phyloP scores from a whole-genome alignment of 768 basidiomycete species.

The Sistotremastrum niveocremeum region DNA sequence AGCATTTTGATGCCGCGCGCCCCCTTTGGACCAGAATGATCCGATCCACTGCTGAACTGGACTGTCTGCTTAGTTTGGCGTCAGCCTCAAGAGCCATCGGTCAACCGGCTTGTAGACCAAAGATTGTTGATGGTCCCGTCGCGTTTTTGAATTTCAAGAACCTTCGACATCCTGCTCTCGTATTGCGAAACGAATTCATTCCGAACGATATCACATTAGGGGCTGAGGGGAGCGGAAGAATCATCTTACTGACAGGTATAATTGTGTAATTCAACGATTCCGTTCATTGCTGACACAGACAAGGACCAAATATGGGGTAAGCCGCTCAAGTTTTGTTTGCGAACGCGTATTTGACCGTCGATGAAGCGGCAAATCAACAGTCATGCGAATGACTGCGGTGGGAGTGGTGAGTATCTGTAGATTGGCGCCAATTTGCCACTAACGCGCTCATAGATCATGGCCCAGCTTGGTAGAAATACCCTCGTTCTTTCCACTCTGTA shows the following conservation, averaged over 20 bases:
- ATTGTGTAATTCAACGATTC: neutral
- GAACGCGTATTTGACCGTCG: neutral
- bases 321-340: slow-evolving; percentile 12
- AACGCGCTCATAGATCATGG: slow-evolving; percentile 53
- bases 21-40: slow-evolving; percentile 72
- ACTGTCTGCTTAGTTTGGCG: slow-evolving; percentile 86
- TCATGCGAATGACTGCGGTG: slow-evolving; percentile 92
- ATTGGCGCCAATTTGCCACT: neutral
- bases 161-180: slow-evolving; percentile 79
- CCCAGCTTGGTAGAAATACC: slow-evolving; percentile 52
- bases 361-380: slow-evolving; percentile 63
- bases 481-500: too few relatives aligned
- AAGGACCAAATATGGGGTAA: slow-evolving; percentile 83
- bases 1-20: slow-evolving; percentile 73
- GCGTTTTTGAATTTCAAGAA: slow-evolving; percentile 83
- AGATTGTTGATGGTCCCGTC: slow-evolving; percentile 65
- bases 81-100: slow-evolving; percentile 83
- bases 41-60: slow-evolving; percentile 85
- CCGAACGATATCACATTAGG: slow-evolving; percentile 88
- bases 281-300: too few relatives aligned
- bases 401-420: slow-evolving; percentile 49
- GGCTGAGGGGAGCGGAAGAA: slow-evolving; percentile 45
- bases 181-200: slow-evolving; percentile 68
- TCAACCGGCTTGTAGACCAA: slow-evolving; percentile 87
- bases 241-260: slow-evolving; percentile 75